Base-by-base conservation (phyloP, 163 green algal species). In the Chloromonas sp. region DNA sequence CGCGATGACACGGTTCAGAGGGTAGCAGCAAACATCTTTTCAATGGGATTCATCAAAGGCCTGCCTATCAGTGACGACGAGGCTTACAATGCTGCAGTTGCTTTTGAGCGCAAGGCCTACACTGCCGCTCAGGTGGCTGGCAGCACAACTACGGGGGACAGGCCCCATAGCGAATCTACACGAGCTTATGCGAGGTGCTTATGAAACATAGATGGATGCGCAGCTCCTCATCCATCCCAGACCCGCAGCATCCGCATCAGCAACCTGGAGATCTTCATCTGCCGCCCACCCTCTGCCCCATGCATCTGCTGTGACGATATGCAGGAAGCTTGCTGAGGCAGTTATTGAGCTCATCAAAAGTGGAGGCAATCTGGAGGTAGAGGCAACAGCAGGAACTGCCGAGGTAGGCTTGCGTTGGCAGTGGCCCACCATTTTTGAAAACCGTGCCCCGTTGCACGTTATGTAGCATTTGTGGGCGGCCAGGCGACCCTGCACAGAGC, bases 61-160 rank as follows among this genome's bases (percentile, higher is more conserved):
- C 58, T 86, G 14, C 70, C 86, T 2, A 86, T 92, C 62, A 84
- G 88, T 13, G 83, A 89, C 59, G 90, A 91, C 78, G 87, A 87
- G 0, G 87, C 84, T 1, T 70, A 60, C 3, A 70, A 86, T 58
- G 85, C 88, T 14, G 92, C 94, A 0, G 82, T 84, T 0, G 82
- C 84, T 1, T 86, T 95, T 36, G 95, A 98, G 87, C 91, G 85
- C 71, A 96, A 94, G 85, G 94, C 95, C 2, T 96, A 97, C 91
- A 96, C 93, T 14, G 91, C 93, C 14, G 95, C 94, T 3, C 71
- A 87, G 62, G 93, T 95, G 58, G 91, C 95, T 5, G 91, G 93
- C 0, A 89, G 87, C 70, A 97, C 93, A 5, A 98, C 95, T 2
- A 98, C 94, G 11, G 95, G 95, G 71, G 85, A 88, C 14, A 84